Base-by-base conservation (phyloP, 2,329 filamentous ascomycete species). In the Peltaster fructicola region DNA sequence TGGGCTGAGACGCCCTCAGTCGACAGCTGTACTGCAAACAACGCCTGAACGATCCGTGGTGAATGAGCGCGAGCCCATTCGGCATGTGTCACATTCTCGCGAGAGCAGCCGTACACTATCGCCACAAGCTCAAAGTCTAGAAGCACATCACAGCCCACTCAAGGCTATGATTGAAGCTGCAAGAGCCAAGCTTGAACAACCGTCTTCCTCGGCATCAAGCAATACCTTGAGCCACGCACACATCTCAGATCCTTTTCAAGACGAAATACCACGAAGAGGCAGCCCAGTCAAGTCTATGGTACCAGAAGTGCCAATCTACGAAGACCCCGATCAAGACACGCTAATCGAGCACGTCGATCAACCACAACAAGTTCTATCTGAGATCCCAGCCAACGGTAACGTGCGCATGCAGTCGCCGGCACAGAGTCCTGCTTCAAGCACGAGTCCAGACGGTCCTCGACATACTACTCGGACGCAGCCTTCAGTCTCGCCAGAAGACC, bases 311-410 rank as follows among this genome's bases (percentile, higher is more conserved):
- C 56, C 57, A 25, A 59, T 63, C 14, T 64, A 62, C 33, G 63
- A 67, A 40, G 62, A 65, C 32, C 60, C 60, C 2, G 52, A 50
- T 17, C 49, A 48, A 19, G 49, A 52, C 17, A 45, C 47, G 20
- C 40, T 41, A 6, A 36, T 35, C 23, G 25, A 32, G 3, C 33
- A 31, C 7, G 30, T 33, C 4, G 33, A 34, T 14, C 41, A 46
- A 16, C 47, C 52, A 13, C 38, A 41, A 7, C 47, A 53, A 23
- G 59, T 63, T 3, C 53, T 65, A 7, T 56, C 57, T 26, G 60
- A 65, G 35, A 45, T 65, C 3, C 56, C 59, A 3, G 45, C 61
- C 22, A 63, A 63, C 29, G 56, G 59, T 35, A 56, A 54, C 35
- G 36, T 43, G 8, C 34, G 40, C 17, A 27, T 40, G 11, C 31